Evolutionary conservation across 2,329 filamentous ascomycete species (phyloP), one percentile per base, ranked within the genome.

Genomic region (Hymenoscyphus salicellus): DNA sequence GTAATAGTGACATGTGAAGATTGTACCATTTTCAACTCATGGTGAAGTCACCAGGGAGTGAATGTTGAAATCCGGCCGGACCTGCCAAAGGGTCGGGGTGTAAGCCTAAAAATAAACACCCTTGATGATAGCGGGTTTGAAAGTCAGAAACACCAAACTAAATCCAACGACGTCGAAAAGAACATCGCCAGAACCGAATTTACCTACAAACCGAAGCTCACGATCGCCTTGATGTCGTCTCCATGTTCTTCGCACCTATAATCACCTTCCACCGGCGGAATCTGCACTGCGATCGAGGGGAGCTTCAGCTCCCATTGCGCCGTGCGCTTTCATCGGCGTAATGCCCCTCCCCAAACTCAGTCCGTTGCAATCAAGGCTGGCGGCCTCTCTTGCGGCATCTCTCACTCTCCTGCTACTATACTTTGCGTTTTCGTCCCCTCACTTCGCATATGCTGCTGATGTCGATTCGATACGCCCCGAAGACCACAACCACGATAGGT

Each of bases 321-420:
- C n/a, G 41, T 56, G 60, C 57, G 46, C 55, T 65, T 59, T 63
- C 62, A 67, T 58, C 33, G 72, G 56, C 65, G 63, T 64, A 65
- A 76, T 76, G 75, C 74, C 72, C 65, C 70, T 76, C 64, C 73
- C 74, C 56, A 76, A 88, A 77, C 83, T 89, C 76, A 88, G 84
- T 75, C 86, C 84, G 72, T 80, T 91, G 70, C 90, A 91, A 80
- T 89, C 87, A 78, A 88, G 89, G 75, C 84, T 92, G 73, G 84
- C 85, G 74, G 86, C 88, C 72, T 90, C 88, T 64, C 75, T 89
- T 61, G 80, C 84, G 72, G 85, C 87, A 62, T 85, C 86, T 36
- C 77, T 85, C 33, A 74, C 89, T 60, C 76, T 91, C 36, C 71
- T 89, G 38, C 72, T 86, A 46, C 75, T 92, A 52, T 89, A 87